Evolutionary conservation across 78 protist genomes (phyloP).

Genomic region (Parvularia atlantis): DNA sequence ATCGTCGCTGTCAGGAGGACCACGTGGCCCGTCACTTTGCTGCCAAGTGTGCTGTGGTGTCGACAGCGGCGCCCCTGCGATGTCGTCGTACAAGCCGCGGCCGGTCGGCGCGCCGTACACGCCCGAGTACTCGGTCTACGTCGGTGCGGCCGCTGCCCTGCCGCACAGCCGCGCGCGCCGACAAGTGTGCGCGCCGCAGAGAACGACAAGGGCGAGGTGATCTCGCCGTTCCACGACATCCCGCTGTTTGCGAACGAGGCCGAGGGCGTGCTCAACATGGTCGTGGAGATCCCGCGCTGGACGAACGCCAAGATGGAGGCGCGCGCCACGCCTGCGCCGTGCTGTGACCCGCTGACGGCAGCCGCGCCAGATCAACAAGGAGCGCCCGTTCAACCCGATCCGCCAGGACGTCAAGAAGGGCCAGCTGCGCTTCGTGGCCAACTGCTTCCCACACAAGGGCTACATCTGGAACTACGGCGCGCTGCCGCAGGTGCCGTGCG

Average conservation of each 20-base stretch:
- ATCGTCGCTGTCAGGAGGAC: too few relatives aligned
- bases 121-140: conserved; percentile 19
- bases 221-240: conserved; percentile 75
- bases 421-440: conserved; percentile 54
- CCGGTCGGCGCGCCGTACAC: conserved; percentile 24
- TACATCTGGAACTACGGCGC: conserved; percentile 88
- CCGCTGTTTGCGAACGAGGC: conserved; percentile 39
- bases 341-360: too few relatives aligned
- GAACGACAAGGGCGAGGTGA: conserved; percentile 19
- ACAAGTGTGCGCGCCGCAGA: background rate
- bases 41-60: too few relatives aligned
- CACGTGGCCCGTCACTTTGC: too few relatives aligned
- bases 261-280: conserved; percentile 38
- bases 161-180: background rate
- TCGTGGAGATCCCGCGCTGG: conserved; percentile 71
- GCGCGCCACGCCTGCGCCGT: background rate
- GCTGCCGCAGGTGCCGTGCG: conserved; percentile 65
- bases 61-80: too few relatives aligned
- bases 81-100: too few relatives aligned
- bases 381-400: conserved; percentile 68
- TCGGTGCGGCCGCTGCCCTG: background rate
- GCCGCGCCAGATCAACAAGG: conserved; percentile 30
- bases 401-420: conserved; percentile 68
- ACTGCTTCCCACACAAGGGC: conserved; percentile 49
- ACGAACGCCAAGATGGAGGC: conserved; percentile 77